Evolutionary conservation across 2,329 filamentous ascomycete genomes (phyloP).

Genomic region (Geosmithia putterillii): DNA sequence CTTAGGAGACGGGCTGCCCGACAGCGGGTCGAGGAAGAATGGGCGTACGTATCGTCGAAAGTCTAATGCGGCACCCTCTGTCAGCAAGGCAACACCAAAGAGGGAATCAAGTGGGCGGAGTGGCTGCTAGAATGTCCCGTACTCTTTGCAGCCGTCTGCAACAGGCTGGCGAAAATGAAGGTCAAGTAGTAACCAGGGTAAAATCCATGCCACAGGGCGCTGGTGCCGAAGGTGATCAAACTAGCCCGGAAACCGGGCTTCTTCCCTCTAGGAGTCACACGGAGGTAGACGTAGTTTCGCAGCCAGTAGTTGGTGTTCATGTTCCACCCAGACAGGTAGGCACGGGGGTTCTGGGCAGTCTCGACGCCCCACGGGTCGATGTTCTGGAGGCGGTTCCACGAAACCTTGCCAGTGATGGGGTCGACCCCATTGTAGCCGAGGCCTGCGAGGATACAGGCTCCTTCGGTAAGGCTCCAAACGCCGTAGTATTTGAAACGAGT

Average conservation of each 20-base stretch:
- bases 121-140: not conserved
- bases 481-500: slow-evolving; percentile 91
- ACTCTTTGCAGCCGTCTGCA: slow-evolving; percentile 89
- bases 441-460: slow-evolving; percentile 84
- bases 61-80: slow-evolving; percentile 37
- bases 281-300: slow-evolving; percentile 87
- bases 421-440: slow-evolving; percentile 93
- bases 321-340: slow-evolving; percentile 88
- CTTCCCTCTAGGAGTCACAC: slow-evolving; percentile 88
- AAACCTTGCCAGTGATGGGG: slow-evolving; percentile 68
- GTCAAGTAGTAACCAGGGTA: slow-evolving; percentile 92
- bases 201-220: slow-evolving; percentile 96
- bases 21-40: slow-evolving; percentile 77
- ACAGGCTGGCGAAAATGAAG: slow-evolving; percentile 79
- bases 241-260: slow-evolving; percentile 95
- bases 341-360: slow-evolving; percentile 83
- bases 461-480: slow-evolving; percentile 87
- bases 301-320: slow-evolving; percentile 98
- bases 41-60: slow-evolving; percentile 81
- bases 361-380: slow-evolving; percentile 80
- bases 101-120: too few species aligned
- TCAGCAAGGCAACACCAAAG: not conserved
- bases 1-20: slow-evolving; percentile 50
- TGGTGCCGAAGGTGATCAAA: slow-evolving; percentile 86
- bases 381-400: slow-evolving; percentile 82